phyloP scores from a whole-genome alignment of 352 stramenopile genomes.

The Plasmopara viticola region DNA sequence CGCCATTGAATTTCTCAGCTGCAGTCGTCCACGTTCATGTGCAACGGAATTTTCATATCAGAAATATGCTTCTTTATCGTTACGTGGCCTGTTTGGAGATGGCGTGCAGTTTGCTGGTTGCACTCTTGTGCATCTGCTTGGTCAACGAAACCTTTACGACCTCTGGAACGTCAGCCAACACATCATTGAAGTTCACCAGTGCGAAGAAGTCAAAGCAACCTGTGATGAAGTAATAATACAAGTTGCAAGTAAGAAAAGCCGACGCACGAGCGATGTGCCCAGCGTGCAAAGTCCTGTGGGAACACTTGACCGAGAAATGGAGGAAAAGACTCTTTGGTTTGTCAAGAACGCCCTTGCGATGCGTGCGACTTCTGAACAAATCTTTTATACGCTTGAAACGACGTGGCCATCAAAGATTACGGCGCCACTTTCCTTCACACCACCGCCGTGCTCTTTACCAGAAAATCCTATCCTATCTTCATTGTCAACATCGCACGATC shows the following conservation, averaged over 20 bases:
- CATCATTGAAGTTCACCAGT: too few species aligned
- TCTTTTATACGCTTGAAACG: too few species aligned
- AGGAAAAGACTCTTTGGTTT: too few species aligned
- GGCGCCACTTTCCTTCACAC: too few species aligned
- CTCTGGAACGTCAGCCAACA: slow-evolving; percentile 44
- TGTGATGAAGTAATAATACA: not conserved
- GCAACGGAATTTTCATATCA: slow-evolving; percentile 4
- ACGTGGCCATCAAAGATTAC: too few species aligned
- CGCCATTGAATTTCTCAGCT: slow-evolving; percentile 58
- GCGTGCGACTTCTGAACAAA: too few species aligned
- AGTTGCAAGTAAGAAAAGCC: slow-evolving; percentile 20
- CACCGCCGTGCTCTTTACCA: too few species aligned
- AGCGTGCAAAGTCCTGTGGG: slow-evolving; percentile 22
- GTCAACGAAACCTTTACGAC: slow-evolving; percentile 45
- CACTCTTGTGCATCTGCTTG: slow-evolving; percentile 47
- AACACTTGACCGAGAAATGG: slow-evolving; percentile 44
- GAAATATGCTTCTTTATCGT: slow-evolving; percentile 8
- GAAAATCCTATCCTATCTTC: too few species aligned
- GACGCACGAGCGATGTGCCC: slow-evolving; percentile 11
- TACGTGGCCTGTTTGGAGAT: slow-evolving; percentile 45
- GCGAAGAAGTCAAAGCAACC: too few species aligned
- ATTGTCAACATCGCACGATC: too few species aligned
- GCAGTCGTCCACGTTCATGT: slow-evolving; percentile 10
- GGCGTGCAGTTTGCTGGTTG: slow-evolving; percentile 56
- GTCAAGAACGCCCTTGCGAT: too few species aligned